phyloP scores from a whole-genome alignment of 176 grass and related monocot genomes.

The Microstegium vimineum region DNA sequence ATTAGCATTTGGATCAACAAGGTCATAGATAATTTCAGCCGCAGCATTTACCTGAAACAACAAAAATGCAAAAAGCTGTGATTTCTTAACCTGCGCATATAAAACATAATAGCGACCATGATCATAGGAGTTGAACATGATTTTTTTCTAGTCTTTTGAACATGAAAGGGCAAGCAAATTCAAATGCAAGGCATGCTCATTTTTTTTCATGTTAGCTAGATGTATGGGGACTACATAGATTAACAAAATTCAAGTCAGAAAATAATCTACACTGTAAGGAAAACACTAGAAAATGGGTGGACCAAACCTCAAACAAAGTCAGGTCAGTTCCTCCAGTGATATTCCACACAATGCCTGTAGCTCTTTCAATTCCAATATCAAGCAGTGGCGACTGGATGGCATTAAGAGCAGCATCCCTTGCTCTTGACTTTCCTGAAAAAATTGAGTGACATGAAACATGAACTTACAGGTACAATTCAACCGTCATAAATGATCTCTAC shows the following conservation, averaged over 20 bases:
- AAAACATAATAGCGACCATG: background rate
- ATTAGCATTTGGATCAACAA: constrained; percentile 98
- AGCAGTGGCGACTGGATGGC: constrained; percentile 87
- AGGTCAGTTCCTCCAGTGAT: constrained; percentile 83
- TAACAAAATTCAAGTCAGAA: background rate
- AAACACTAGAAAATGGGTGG: no score
- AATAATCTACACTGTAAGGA: constrained; percentile 19
- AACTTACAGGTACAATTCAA: background rate
- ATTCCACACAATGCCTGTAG: constrained; percentile 94
- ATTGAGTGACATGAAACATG: constrained; percentile 3
- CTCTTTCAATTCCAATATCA: constrained; percentile 94
- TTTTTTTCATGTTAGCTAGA: background rate
- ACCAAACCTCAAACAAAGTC: constrained; percentile 80
- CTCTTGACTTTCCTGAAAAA: constrained; percentile 76
- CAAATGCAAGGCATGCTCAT: background rate
- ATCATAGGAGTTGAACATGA: background rate
- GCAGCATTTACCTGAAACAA: constrained; percentile 86
- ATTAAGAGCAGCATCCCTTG: constrained; percentile 91
- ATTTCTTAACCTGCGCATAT: background rate
- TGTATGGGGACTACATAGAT: background rate
- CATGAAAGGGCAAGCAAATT: background rate
- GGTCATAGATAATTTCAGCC: constrained; percentile 97
- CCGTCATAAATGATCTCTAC: background rate
- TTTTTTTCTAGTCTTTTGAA: background rate
- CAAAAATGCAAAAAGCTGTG: background rate